Conservation (phyloP, 2,329 filamentous ascomycete genomes). For the Pochonia chlamydosporia region DNA sequence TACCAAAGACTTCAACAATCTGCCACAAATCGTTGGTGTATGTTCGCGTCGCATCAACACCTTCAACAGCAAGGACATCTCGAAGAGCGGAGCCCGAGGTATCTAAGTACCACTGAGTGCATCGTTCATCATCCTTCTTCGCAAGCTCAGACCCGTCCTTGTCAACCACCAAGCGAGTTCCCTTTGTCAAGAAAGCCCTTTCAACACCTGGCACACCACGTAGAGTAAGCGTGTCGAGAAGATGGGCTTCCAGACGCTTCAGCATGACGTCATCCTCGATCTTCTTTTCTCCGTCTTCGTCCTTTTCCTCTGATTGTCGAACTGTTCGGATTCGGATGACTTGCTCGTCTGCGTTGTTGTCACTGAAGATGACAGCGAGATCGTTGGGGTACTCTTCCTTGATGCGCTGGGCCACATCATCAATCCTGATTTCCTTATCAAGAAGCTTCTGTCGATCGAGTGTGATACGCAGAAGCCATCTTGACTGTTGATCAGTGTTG, state of each 20-base stretch:
- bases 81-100: constrained; percentile 86
- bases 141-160: constrained; percentile 68
- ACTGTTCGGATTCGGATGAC: constrained; percentile 89
- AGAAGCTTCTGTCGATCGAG: constrained; percentile 91
- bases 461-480: constrained; percentile 91
- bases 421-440: constrained; percentile 86
- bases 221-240: constrained; percentile 84
- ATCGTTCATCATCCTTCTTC: constrained; percentile 66
- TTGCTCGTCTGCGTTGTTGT: constrained; percentile 94
- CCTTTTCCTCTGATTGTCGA: constrained; percentile 61
- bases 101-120: constrained; percentile 93
- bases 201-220: constrained; percentile 87
- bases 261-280: constrained; percentile 88
- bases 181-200: constrained; percentile 87
- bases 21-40: constrained; percentile 96
- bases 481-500: constrained; percentile 69
- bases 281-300: constrained; percentile 54
- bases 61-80: constrained; percentile 77
- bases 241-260: constrained; percentile 84
- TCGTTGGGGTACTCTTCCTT: constrained; percentile 83
- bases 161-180: constrained; percentile 60
- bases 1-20: constrained; percentile 89
- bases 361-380: constrained; percentile 90
- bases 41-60: constrained; percentile 79
- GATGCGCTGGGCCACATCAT: constrained; percentile 84